A percentile compares a stretch with the other conserved stretches of the same genome.
phyloP scores from a whole-genome alignment of 2,329 filamentous ascomycete species.

The Botrytis paeoniae region DNA sequence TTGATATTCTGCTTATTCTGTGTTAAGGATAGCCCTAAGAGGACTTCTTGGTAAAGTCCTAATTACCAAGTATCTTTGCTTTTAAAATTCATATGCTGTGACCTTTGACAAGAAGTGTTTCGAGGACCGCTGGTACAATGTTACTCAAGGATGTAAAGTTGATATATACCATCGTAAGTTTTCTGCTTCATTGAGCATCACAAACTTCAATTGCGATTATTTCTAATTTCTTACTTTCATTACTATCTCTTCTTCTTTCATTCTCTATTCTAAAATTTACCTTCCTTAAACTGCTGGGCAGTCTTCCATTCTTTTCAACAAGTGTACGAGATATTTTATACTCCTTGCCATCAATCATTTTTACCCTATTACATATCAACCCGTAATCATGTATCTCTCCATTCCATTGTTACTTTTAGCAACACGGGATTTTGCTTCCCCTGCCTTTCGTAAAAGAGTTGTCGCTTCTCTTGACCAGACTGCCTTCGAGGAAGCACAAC shows the following conservation, averaged over 20 bases:
- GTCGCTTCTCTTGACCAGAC: slow-evolving; percentile 16
- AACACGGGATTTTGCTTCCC: slow-evolving; percentile 7
- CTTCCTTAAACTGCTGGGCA: slow-evolving; percentile 12
- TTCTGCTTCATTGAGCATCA: not conserved
- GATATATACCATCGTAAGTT: not conserved
- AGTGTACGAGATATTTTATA: not conserved
- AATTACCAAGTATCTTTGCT: not conserved
- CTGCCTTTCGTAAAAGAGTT: not conserved
- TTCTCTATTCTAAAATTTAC: not conserved
- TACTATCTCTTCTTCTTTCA: not conserved
- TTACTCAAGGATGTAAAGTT: not conserved
- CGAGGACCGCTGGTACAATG: not conserved
- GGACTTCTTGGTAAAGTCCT: not conserved
- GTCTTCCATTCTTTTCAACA: not conserved
- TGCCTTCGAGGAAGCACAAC: slow-evolving; percentile 45
- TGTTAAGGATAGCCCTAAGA: not conserved
- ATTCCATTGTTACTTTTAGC: slow-evolving; percentile 9
- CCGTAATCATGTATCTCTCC: slow-evolving; percentile 1
- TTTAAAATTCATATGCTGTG: not conserved
- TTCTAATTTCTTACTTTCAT: not conserved
- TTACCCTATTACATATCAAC: not conserved
- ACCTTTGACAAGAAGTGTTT: slow-evolving; percentile 2
- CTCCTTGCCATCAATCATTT: not conserved
- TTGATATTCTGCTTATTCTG: not conserved
- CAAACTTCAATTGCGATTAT: not conserved